A percentile compares a stretch with the other conserved stretches of the same genome.
These are phyloP conservation scores for Linum lewisii DNA, from an alignment of 345 rosid genomes.

Conservation along the genomic window DNA sequence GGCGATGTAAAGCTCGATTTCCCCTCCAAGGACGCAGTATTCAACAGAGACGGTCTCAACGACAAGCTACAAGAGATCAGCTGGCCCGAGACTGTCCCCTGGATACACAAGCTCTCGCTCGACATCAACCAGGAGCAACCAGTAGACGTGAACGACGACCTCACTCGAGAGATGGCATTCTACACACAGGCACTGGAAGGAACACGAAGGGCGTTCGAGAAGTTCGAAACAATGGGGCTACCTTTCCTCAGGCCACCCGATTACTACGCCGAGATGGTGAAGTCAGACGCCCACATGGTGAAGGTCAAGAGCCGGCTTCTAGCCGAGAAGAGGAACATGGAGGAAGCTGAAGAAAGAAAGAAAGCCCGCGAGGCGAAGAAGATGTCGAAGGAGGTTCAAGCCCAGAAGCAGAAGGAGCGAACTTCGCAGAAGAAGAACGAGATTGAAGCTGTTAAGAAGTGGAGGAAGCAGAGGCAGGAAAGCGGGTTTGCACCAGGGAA, in stretches of 20 bases:
- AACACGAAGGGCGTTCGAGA: slow-evolving; percentile 49
- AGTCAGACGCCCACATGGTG: slow-evolving; percentile 68
- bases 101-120: slow-evolving; percentile 61
- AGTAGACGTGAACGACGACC: slow-evolving; percentile 85
- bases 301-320: slow-evolving; percentile 70
- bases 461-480: slow-evolving; percentile 3
- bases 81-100: slow-evolving; percentile 62
- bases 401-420: slow-evolving; percentile 70
- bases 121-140: slow-evolving; percentile 56
- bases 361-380: slow-evolving; percentile 78
- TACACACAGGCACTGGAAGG: slow-evolving; percentile 79
- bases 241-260: slow-evolving; percentile 77
- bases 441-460: slow-evolving; percentile 5
- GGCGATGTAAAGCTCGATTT: slow-evolving; percentile 46
- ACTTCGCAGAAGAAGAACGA: background rate
- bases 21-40: slow-evolving; percentile 52
- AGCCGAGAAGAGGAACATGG: slow-evolving; percentile 54
- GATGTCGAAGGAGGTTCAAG: slow-evolving; percentile 68
- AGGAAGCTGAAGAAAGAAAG: slow-evolving; percentile 87
- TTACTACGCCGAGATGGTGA: slow-evolving; percentile 88
- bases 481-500: slow-evolving; percentile 11
- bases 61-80: slow-evolving; percentile 75
- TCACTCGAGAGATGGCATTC: slow-evolving; percentile 59
- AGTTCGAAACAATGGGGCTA: slow-evolving; percentile 43
- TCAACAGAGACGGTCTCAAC: slow-evolving; percentile 49